These are phyloP conservation scores for Soucietia sequanensis DNA, from an alignment of 805 yeast genomes.

Conservation along the genomic window DNA sequence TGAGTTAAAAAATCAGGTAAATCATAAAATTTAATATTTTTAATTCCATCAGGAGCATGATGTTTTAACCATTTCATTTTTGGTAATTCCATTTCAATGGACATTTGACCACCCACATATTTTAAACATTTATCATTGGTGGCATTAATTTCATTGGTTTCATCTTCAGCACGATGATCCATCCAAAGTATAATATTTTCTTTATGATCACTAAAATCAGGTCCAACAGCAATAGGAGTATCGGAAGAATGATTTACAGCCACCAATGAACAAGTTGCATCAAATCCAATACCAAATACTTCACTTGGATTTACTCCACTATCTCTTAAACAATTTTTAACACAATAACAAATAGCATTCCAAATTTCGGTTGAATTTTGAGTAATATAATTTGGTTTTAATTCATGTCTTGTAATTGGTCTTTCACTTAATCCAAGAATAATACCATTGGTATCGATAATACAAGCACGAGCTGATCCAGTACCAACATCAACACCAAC, in stretches of 20 bases:
- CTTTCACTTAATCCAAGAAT: conserved; percentile 78
- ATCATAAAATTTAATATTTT: conserved; percentile 81
- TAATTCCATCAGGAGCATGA: conserved; percentile 62
- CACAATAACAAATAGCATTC: conserved; percentile 83
- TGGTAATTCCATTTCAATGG: conserved; percentile 97
- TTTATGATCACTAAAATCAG: conserved; percentile 67
- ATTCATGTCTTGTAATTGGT: conserved; percentile 73
- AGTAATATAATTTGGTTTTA: conserved; percentile 71
- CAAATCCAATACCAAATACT: conserved; percentile 89
- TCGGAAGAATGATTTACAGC: conserved; percentile 66
- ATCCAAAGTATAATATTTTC: conserved; percentile 95
- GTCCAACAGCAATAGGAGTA: conserved; percentile 85
- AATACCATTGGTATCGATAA: conserved; percentile 80
- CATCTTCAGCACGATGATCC: conserved; percentile 92
- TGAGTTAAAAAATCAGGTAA: conserved; percentile 89
- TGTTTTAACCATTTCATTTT: conserved; percentile 95
- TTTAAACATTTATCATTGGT: conserved; percentile 77
- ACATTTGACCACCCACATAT: conserved; percentile 97
- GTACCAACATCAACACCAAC: conserved; percentile 97
- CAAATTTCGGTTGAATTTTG: conserved; percentile 92
- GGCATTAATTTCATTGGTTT: conserved; percentile 77
- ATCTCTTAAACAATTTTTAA: conserved; percentile 68
- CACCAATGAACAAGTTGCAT: conserved; percentile 95
- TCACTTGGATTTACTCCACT: conserved; percentile 65
- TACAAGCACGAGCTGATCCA: conserved; percentile 93